These are phyloP conservation scores for Colletotrichum sp. DNA, from an alignment of 2,329 filamentous ascomycete genomes.

Conservation along the genomic window DNA sequence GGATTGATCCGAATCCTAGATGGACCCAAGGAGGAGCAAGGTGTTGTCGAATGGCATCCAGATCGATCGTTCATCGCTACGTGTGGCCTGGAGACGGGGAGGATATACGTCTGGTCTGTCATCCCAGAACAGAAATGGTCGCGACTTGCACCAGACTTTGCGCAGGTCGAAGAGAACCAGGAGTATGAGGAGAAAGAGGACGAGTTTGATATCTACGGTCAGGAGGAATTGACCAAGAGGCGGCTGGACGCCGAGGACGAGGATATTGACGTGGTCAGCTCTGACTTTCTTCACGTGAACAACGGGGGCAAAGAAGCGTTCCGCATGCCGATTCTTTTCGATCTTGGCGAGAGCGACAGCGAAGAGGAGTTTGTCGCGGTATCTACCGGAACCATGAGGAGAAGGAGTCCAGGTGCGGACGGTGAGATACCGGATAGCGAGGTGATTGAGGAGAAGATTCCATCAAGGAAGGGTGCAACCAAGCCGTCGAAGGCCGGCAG, in stretches of 20 bases:
- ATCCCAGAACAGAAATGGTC: conserved; percentile 97
- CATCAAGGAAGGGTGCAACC: conserved; percentile 42
- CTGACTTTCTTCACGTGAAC: conserved; percentile 64
- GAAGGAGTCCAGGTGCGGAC: conserved; percentile 79
- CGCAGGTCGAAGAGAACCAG: conserved; percentile 97
- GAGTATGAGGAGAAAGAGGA: conserved; percentile 96
- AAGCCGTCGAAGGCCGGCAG: conserved; percentile 2
- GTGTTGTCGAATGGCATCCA: conserved; percentile 97
- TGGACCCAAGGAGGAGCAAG: conserved; percentile 94
- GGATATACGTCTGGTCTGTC: conserved; percentile 96
- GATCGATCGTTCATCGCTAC: conserved; percentile 85
- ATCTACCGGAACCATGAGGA: conserved; percentile 81
- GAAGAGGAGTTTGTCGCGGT: conserved; percentile 83
- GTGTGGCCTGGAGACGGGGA: conserved; percentile 89
- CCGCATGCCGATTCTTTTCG: conserved; percentile 90
- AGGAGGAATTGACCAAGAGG: conserved; percentile 92
- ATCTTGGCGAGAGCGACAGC: conserved; percentile 91
- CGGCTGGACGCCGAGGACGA: conserved; percentile 92
- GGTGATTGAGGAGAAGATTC: conserved; percentile 46
- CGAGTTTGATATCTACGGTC: conserved; percentile 96
- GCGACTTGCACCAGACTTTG: conserved; percentile 93
- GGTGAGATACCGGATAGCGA: conserved; percentile 66
- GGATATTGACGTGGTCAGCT: conserved; percentile 85
- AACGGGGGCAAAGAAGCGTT: conserved; percentile 60
- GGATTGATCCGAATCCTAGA: conserved; percentile 91